phyloP scores from a whole-genome alignment of 306 rosid genomes.

The Dalbergia oliveri region DNA sequence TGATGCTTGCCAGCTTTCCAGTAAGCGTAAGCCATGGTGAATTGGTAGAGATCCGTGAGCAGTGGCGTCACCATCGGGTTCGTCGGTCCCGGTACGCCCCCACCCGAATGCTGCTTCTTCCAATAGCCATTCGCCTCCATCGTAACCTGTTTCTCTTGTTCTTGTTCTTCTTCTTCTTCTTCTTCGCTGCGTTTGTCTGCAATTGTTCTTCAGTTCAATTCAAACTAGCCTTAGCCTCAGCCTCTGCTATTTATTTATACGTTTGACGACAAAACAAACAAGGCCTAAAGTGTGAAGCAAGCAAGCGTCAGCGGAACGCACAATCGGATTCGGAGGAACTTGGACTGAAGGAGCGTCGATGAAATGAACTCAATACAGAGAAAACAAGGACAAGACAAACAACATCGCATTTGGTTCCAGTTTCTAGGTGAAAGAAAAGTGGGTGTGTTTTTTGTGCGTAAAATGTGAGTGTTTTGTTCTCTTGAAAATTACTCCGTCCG shows the following conservation, averaged over 20 bases:
- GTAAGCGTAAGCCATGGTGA: slow-evolving; percentile 95
- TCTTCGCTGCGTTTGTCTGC: not conserved
- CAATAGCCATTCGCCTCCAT: slow-evolving; percentile 64
- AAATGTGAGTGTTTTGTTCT: not conserved
- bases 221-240: not conserved
- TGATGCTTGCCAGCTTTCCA: slow-evolving; percentile 94
- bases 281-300: not conserved
- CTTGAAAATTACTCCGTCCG: not conserved
- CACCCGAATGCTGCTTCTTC: slow-evolving; percentile 47
- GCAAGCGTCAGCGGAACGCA: slow-evolving; percentile 6
- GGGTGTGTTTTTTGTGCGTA: too few relatives aligned
- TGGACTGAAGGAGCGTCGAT: not conserved
- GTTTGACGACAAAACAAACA: too few relatives aligned
- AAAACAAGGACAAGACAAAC: not conserved
- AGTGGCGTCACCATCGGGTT: slow-evolving; percentile 93
- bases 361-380: not conserved
- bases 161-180: not conserved
- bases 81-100: slow-evolving; percentile 62
- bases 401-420: slow-evolving; percentile 4
- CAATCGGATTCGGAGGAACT: slow-evolving; percentile 3
- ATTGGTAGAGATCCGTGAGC: slow-evolving; percentile 90
- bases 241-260: not conserved
- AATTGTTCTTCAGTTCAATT: not conserved
- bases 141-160: not conserved
- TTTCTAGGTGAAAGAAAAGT: not conserved